phyloP scores from a whole-genome alignment of 2,329 filamentous ascomycete genomes.

The Diaporthe sp. region DNA sequence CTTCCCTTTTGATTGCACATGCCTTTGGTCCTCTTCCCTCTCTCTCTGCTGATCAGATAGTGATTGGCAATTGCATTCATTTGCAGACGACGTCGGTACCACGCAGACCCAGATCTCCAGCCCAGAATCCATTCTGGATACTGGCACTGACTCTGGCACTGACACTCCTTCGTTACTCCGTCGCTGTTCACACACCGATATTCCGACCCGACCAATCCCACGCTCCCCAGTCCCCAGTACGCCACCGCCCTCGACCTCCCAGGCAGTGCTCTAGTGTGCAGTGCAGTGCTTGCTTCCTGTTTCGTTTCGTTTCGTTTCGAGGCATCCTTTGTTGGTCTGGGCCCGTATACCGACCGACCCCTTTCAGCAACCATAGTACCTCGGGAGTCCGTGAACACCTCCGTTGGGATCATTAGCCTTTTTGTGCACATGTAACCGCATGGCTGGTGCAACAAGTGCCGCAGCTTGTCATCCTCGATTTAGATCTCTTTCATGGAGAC shows the following conservation, averaged over 20 bases:
- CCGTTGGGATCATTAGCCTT: slow-evolving; percentile 30
- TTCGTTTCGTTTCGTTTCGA: slow-evolving; percentile 35
- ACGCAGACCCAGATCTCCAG: slow-evolving; percentile 27
- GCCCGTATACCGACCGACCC: slow-evolving; percentile 20
- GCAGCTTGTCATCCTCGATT: slow-evolving; percentile 27
- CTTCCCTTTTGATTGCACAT: slow-evolving; percentile 34
- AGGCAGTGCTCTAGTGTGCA: slow-evolving; percentile 4
- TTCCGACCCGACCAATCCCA: slow-evolving; percentile 21
- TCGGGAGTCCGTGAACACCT: slow-evolving; percentile 20
- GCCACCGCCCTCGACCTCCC: slow-evolving; percentile 15
- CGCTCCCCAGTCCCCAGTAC: not conserved
- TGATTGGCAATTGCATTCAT: slow-evolving; percentile 37
- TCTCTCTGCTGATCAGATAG: slow-evolving; percentile 14
- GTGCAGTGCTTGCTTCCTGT: not conserved
- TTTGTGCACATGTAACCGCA: slow-evolving; percentile 38
- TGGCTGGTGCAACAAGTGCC: slow-evolving; percentile 38
- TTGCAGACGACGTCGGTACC: slow-evolving; percentile 30
- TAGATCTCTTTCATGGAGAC: slow-evolving; percentile 77
- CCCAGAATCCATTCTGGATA: slow-evolving; percentile 21
- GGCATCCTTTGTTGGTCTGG: slow-evolving; percentile 29
- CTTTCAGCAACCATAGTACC: slow-evolving; percentile 16
- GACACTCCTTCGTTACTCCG: slow-evolving; percentile 15
- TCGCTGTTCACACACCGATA: slow-evolving; percentile 33
- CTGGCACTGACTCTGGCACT: slow-evolving; percentile 16
- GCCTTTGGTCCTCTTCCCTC: slow-evolving; percentile 5